phyloP scores from a whole-genome alignment of 208 protist genomes.

The Leishmania guyanensis region DNA sequence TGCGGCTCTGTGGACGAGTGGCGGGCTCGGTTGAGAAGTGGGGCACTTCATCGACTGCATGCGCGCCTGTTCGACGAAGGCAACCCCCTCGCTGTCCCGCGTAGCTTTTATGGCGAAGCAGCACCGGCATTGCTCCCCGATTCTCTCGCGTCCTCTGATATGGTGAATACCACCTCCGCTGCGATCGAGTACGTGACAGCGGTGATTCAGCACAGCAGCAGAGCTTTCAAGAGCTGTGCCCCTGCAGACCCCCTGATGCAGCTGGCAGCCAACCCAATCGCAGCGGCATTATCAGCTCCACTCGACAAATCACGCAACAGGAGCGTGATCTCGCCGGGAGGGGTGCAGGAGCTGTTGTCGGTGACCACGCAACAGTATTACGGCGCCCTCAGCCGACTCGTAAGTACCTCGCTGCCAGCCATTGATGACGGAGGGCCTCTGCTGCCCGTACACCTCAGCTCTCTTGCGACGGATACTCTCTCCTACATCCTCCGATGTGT shows the following conservation, averaged over 20 bases:
- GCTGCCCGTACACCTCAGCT: background rate
- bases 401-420: background rate
- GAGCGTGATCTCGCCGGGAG: background rate
- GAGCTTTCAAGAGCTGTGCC: background rate
- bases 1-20: background rate
- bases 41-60: background rate
- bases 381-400: background rate
- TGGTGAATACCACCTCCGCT: background rate
- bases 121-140: no score
- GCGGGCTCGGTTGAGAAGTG: background rate
- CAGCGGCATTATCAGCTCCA: background rate
- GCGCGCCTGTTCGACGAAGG: background rate
- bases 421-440: background rate
- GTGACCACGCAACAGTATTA: slow-evolving; percentile 1
- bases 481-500: slow-evolving; percentile 18
- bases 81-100: background rate
- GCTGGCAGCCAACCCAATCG: background rate
- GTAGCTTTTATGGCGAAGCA: background rate
- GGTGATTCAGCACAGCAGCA: background rate
- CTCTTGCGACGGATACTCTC: background rate
- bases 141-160: background rate
- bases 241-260: background rate
- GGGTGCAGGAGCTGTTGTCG: background rate
- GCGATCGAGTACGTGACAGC: slow-evolving; percentile 1
- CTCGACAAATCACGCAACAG: background rate